phyloP scores from a whole-genome alignment of 306 rosid genomes.

The Leucaena leucocephala region DNA sequence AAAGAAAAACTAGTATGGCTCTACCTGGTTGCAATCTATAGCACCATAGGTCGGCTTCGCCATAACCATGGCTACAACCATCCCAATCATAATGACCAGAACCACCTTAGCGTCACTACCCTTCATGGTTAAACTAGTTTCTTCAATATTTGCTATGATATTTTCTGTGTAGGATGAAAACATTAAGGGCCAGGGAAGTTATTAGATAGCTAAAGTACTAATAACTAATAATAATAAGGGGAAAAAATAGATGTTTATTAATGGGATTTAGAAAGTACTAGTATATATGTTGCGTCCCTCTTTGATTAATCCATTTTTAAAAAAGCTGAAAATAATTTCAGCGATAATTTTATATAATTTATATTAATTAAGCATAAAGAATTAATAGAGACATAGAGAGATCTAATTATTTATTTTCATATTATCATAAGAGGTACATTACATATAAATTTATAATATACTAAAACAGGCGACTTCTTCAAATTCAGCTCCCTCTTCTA shows the following conservation, averaged over 20 bases:
- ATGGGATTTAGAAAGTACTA: no score
- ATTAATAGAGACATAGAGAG: neutral
- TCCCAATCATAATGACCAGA: neutral
- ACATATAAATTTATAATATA: neutral
- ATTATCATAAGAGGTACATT: neutral
- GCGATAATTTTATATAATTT: no score
- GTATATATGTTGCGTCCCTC: no score
- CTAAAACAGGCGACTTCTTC: neutral
- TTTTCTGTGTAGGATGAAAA: neutral
- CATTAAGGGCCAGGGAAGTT: neutral
- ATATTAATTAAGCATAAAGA: neutral
- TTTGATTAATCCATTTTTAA: no score
- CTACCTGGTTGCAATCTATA: constrained; percentile 25
- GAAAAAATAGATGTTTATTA: no score
- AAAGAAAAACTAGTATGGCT: neutral
- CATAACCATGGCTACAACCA: neutral
- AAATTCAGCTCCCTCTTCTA: neutral
- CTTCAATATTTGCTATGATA: neutral
- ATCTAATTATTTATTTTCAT: neutral
- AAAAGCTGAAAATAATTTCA: no score
- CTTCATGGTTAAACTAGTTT: neutral
- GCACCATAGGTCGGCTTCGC: constrained; percentile 12
- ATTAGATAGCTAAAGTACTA: neutral
- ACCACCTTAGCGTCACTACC: neutral
- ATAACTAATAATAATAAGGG: no score